A percentile compares a stretch with the other conserved stretches of the same genome.
These are phyloP conservation scores for Hygrophorus pudorinus DNA, from an alignment of 768 basidiomycete genomes.

Conservation along the genomic window DNA sequence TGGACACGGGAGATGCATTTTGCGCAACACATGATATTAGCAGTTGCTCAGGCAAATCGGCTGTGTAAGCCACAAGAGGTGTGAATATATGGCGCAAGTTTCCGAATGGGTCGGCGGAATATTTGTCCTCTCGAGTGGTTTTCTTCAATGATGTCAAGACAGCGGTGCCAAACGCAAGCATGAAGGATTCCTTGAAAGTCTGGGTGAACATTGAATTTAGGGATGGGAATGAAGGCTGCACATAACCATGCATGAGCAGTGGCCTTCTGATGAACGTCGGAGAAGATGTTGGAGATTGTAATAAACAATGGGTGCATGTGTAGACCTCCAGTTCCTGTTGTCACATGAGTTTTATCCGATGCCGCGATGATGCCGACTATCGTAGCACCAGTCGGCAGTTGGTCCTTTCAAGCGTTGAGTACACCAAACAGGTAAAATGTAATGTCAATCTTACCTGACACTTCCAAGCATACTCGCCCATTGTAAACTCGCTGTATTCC, in stretches of 20 bases:
- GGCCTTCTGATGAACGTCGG: slow-evolving; percentile 9
- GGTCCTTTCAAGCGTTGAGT: slow-evolving; percentile 4
- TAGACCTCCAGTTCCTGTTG: slow-evolving; percentile 10
- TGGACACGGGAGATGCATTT: slow-evolving; percentile 12
- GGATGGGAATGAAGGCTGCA: slow-evolving; percentile 12
- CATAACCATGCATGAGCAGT: slow-evolving; percentile 13
- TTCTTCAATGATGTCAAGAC: slow-evolving; percentile 13
- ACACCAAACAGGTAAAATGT: not conserved
- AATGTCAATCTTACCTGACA: slow-evolving; percentile 11
- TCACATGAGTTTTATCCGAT: slow-evolving; percentile 14
- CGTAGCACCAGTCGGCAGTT: slow-evolving; percentile 11
- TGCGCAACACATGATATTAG: slow-evolving; percentile 10
- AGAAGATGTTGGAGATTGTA: slow-evolving; percentile 10
- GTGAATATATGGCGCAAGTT: slow-evolving; percentile 12
- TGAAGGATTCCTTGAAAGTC: slow-evolving; percentile 7
- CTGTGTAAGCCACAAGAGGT: slow-evolving; percentile 10
- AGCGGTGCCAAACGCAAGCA: slow-evolving; percentile 11
- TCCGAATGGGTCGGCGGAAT: slow-evolving; percentile 13
- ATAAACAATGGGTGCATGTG: slow-evolving; percentile 10
- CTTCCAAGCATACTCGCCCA: slow-evolving; percentile 13
- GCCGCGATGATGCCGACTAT: slow-evolving; percentile 12
- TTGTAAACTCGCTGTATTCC: slow-evolving; percentile 16
- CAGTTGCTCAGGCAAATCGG: slow-evolving; percentile 12
- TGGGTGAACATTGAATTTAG: slow-evolving; percentile 12
- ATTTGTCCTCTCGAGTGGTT: slow-evolving; percentile 10